Conservation (phyloP, 2,329 filamentous ascomycete genomes). For the Aspergillus fumigatus region DNA sequence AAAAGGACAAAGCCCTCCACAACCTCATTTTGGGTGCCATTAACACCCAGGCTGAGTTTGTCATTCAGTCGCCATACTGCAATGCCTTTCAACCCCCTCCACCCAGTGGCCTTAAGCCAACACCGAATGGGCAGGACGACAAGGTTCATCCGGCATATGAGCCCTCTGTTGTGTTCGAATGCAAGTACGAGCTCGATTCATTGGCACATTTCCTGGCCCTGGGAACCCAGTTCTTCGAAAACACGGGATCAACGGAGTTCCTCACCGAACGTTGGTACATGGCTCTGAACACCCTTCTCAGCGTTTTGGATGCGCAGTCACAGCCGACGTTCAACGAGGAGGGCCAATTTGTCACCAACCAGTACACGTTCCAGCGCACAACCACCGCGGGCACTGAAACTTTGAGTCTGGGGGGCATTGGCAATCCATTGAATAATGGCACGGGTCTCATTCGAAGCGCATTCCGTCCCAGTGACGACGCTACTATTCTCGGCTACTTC, state of each 20-base stretch:
- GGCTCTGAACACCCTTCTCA: slow-evolving; percentile 70
- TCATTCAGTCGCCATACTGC: slow-evolving; percentile 93
- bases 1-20: slow-evolving; percentile 72
- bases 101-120: slow-evolving; percentile 67
- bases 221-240: slow-evolving; percentile 77
- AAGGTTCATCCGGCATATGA: slow-evolving; percentile 83
- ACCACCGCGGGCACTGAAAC: slow-evolving; percentile 88
- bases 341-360: slow-evolving; percentile 62
- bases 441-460: slow-evolving; percentile 86
- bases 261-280: slow-evolving; percentile 71
- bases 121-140: slow-evolving; percentile 77
- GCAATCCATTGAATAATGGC: slow-evolving; percentile 82
- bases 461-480: slow-evolving; percentile 92
- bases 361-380: slow-evolving; percentile 80
- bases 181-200: slow-evolving; percentile 98
- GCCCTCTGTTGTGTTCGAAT: slow-evolving; percentile 83
- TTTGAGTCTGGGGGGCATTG: slow-evolving; percentile 71
- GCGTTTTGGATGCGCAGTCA: slow-evolving; percentile 73
- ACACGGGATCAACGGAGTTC: slow-evolving; percentile 74
- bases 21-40: slow-evolving; percentile 85
- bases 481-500: slow-evolving; percentile 88
- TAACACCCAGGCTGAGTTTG: slow-evolving; percentile 92
- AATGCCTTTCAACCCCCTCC: slow-evolving; percentile 96
- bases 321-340: slow-evolving; percentile 73
- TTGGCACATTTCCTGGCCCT: slow-evolving; percentile 86